Conservation (phyloP, 208 protist genomes). For the Histomonas meleagridis region DNA sequence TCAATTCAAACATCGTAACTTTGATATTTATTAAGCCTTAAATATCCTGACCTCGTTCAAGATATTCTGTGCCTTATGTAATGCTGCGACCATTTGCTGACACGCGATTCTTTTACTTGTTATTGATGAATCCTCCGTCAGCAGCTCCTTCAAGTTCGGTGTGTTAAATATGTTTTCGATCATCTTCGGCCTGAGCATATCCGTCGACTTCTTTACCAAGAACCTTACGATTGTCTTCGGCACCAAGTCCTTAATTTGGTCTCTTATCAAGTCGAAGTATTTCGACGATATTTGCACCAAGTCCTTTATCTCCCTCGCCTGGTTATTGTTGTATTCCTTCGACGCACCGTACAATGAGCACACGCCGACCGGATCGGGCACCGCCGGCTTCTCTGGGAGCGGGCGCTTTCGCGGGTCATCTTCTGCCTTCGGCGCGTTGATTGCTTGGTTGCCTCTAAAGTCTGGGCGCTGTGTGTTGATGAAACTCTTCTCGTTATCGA, state of each 20-base stretch:
- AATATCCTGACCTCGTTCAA: constrained; percentile 41
- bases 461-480: not conserved
- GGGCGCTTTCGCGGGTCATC: not conserved
- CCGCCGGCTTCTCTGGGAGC: constrained; percentile 5
- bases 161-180: constrained; percentile 25
- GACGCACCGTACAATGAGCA: not conserved
- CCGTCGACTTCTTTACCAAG: constrained; percentile 43
- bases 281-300: not conserved
- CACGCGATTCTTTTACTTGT: constrained; percentile 45
- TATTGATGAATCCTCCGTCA: constrained; percentile 51
- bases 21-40: too few relatives aligned
- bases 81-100: constrained; percentile 46
- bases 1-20: too few relatives aligned
- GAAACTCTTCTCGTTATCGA: constrained; percentile 22
- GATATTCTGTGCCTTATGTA: constrained; percentile 44
- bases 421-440: not conserved
- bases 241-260: constrained; percentile 45
- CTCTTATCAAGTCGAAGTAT: not conserved
- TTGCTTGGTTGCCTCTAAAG: not conserved
- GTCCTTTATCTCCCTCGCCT: not conserved
- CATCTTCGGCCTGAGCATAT: constrained; percentile 15
- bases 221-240: constrained; percentile 57
- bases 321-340: not conserved
- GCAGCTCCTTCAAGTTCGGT: constrained; percentile 45
- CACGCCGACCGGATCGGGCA: not conserved